Base-by-base conservation (phyloP, 2,329 filamentous ascomycete species). In the Penicillium paneum region DNA sequence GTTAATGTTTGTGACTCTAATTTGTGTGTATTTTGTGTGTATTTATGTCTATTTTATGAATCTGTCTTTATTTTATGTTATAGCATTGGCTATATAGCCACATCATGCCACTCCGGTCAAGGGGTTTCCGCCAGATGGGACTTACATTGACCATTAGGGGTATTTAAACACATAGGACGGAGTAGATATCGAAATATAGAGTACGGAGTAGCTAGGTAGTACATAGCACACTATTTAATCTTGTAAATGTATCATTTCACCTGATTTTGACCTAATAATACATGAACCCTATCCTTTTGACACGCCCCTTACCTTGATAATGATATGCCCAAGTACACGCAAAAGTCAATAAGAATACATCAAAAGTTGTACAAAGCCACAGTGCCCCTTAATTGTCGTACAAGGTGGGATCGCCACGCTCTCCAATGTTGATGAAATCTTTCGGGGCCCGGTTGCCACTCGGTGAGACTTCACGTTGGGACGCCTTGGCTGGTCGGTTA, bases 401-500 rank as follows among this genome's bases (percentile, higher is more conserved):
- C 13, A 97, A 79, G 40, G 82, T 78, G 71, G 91, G 85, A 66
- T 97, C 93, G 5, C 91, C 93, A 65, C 89, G 90, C 15, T 91
- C 91, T 36, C 93, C 93, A 78, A 95, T 82, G 58, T 87, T 83
- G 71, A 91, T 87, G 64, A 97, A 97, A 65, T 94, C 91, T 5
- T 82, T 78, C 0, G 90, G 81, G 31, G 84, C 81, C 52, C 90
- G 81, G 57, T 86, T 78, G 31, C 84, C 82, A 26, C 84, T 83
- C 0, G 92, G 92, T 0, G 81, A 81, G 0, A 79, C 72, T 74
- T 96, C 90, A 26, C 60, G 64, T 5, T 59, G 63, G 21, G 62
- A 64, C 8, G 32, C 62, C 56, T 74, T 69, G 47, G 67, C 67
- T 57, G 72, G 62, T 46, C 65, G 64, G n/a, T 78, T 78, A 52